These are phyloP conservation scores for Rhodotorula sphaerocarpa DNA, from an alignment of 768 basidiomycete genomes.

Conservation along the genomic window DNA sequence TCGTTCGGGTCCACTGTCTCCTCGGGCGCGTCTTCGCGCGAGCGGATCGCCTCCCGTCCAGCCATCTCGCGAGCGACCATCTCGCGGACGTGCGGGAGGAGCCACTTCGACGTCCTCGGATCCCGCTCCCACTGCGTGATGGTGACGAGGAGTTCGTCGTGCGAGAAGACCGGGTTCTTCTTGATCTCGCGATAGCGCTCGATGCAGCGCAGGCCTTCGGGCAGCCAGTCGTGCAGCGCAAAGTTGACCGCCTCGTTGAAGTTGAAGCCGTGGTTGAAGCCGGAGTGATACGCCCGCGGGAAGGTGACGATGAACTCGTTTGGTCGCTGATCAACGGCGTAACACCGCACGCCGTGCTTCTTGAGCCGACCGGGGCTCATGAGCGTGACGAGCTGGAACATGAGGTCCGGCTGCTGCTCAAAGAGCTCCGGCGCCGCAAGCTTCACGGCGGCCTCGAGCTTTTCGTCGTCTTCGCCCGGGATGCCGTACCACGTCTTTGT, in stretches of 20 bases:
- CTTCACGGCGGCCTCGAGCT: conserved; percentile 92
- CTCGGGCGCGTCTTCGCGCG: conserved; percentile 49
- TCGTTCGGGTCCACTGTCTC: conserved; percentile 72
- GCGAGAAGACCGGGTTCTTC: conserved; percentile 94
- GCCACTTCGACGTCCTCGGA: conserved; percentile 87
- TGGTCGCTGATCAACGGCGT: conserved; percentile 88
- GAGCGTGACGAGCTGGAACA: conserved; percentile 93
- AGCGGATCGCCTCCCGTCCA: conserved; percentile 58
- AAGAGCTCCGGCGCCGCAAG: conserved; percentile 94
- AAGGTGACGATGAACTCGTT: conserved; percentile 97
- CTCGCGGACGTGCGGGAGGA: conserved; percentile 70
- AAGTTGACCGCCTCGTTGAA: conserved; percentile 99
- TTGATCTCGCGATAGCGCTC: conserved; percentile 78
- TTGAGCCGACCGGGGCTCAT: conserved; percentile 86
- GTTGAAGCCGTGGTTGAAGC: conserved; percentile 96
- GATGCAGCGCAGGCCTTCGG: conserved; percentile 77
- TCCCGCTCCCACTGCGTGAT: conserved; percentile 89
- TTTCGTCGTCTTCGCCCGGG: conserved; percentile 87
- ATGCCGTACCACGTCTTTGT: conserved; percentile 99
- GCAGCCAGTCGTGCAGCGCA: conserved; percentile 89
- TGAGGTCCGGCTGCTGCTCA: conserved; percentile 89
- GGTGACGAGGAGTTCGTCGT: conserved; percentile 93
- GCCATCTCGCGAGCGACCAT: conserved; percentile 79
- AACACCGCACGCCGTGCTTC: conserved; percentile 83
- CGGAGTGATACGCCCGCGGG: conserved; percentile 66